phyloP scores from a whole-genome alignment of 1,139 yeast genomes.

The Magnusiomyces fungicola region DNA sequence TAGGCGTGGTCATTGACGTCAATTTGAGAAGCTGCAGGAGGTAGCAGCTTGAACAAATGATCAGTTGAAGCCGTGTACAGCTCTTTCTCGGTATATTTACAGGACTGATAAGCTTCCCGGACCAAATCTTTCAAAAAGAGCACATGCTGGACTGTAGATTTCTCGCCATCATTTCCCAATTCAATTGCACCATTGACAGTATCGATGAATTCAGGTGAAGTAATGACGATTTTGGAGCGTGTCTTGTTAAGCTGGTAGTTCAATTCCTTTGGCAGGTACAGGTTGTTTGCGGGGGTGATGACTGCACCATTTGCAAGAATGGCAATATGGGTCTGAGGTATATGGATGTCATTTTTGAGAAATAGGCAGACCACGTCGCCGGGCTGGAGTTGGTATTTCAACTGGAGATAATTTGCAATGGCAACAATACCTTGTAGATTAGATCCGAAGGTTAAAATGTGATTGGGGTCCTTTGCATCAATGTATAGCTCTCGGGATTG shows the following conservation, averaged over 20 bases:
- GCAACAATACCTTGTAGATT: slow-evolving; percentile 19
- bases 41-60: background rate
- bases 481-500: slow-evolving; percentile 11
- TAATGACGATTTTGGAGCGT: slow-evolving; percentile 19
- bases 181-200: background rate
- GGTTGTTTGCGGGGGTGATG: slow-evolving; percentile 23
- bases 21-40: background rate
- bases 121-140: background rate
- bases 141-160: background rate
- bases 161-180: background rate
- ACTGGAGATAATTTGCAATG: slow-evolving; percentile 22
- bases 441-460: slow-evolving; percentile 21
- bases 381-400: slow-evolving; percentile 6
- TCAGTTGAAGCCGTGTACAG: background rate
- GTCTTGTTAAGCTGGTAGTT: slow-evolving; percentile 22
- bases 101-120: background rate
- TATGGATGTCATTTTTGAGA: slow-evolving; percentile 6
- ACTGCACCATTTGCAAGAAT: slow-evolving; percentile 21
- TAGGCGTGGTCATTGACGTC: slow-evolving; percentile 25
- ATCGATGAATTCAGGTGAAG: slow-evolving; percentile 13
- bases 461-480: slow-evolving; percentile 11
- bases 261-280: slow-evolving; percentile 22
- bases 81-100: background rate
- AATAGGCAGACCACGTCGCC: slow-evolving; percentile 12
- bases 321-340: slow-evolving; percentile 18